Conservation (phyloP, 768 basidiomycete species). For the Symmetrospora coprosmae region DNA sequence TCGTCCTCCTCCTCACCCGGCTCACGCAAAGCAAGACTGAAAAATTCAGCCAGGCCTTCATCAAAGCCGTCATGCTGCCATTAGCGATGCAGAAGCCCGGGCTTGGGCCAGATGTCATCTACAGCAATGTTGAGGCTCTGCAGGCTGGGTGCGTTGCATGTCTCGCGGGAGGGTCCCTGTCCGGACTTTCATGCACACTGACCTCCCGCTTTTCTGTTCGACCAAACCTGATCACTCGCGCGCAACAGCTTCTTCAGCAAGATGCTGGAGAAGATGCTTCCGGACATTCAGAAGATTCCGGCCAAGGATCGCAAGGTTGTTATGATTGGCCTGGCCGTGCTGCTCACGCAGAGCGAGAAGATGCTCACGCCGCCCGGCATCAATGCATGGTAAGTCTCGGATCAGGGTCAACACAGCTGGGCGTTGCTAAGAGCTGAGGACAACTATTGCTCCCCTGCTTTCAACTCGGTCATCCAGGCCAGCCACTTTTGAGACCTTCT, state of each 20-base stretch:
- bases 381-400: slow-evolving; percentile 52
- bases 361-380: slow-evolving; percentile 56
- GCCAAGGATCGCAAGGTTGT: slow-evolving; percentile 72
- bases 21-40: slow-evolving; percentile 81
- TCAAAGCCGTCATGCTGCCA: slow-evolving; percentile 59
- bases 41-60: slow-evolving; percentile 67
- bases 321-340: slow-evolving; percentile 60
- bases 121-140: slow-evolving; percentile 63
- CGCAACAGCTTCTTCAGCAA: slow-evolving; percentile 61
- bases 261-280: slow-evolving; percentile 58
- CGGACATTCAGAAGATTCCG: slow-evolving; percentile 65
- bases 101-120: slow-evolving; percentile 62
- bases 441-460: too few relatives aligned
- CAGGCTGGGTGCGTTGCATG: slow-evolving; percentile 67
- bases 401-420: too few relatives aligned
- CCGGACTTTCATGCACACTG: too few relatives aligned
- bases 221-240: too few relatives aligned
- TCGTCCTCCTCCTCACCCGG: slow-evolving; percentile 64
- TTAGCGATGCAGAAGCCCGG: slow-evolving; percentile 62
- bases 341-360: slow-evolving; percentile 58
- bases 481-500: slow-evolving; percentile 51
- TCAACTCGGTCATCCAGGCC: slow-evolving; percentile 61
- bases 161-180: too few relatives aligned
- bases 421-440: too few relatives aligned
- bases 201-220: too few relatives aligned